phyloP scores from a whole-genome alignment of 495 filamentous ascomycete species.

The Xylaria sp. region DNA sequence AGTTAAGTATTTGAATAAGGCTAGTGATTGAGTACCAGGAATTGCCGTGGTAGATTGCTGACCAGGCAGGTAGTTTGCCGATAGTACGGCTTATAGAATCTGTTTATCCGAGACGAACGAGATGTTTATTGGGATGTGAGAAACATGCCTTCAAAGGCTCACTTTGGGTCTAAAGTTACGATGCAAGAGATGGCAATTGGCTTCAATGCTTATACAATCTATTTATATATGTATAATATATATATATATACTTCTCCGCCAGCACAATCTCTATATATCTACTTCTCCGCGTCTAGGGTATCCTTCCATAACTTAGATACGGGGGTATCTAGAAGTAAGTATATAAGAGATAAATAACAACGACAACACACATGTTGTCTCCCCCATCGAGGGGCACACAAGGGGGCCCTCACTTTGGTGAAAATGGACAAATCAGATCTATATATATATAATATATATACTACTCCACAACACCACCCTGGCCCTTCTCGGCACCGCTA shows the following conservation, averaged over 20 bases:
- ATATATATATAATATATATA: no score
- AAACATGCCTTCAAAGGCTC: neutral
- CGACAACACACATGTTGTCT: neutral
- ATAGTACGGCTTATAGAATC: no score
- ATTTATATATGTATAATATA: no score
- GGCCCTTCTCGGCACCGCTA: constrained; percentile 34
- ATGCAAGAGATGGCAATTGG: neutral
- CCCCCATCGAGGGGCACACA: neutral
- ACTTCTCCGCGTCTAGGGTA: constrained; percentile 16
- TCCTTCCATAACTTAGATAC: neutral
- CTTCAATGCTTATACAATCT: neutral
- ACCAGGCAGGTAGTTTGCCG: no score
- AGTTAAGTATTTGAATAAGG: neutral
- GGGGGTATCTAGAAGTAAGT: constrained; percentile 16
- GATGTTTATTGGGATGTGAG: neutral
- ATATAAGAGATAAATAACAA: constrained; percentile 4
- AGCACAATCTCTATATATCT: constrained; percentile 11
- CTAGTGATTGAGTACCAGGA: neutral
- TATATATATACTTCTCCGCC: constrained; percentile 18
- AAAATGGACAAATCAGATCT: neutral
- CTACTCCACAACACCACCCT: neutral
- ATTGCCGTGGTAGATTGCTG: neutral
- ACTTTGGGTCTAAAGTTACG: neutral
- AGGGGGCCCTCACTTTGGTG: neutral
- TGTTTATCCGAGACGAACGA: neutral